Evolutionary conservation across 2,329 filamentous ascomycete species (phyloP).

Genomic region (Fusarium nelsonii): DNA sequence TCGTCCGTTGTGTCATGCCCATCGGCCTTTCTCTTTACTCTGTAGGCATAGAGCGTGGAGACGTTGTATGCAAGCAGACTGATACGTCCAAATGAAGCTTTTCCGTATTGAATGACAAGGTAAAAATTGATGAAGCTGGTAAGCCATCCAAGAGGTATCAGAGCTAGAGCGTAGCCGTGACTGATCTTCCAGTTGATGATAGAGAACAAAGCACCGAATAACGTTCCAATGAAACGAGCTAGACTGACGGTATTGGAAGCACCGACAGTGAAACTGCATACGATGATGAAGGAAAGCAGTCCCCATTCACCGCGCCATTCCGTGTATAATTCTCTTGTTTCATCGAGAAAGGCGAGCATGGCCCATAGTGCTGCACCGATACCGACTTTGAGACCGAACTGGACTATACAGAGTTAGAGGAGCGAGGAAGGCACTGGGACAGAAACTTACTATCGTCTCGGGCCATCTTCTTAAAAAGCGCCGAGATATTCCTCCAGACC

Average conservation of each 20-base stretch:
- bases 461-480: slow-evolving; percentile 58
- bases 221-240: slow-evolving; percentile 86
- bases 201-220: slow-evolving; percentile 81
- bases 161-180: slow-evolving; percentile 76
- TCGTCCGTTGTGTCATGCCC: slow-evolving; percentile 78
- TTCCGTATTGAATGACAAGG: slow-evolving; percentile 85
- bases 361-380: slow-evolving; percentile 90
- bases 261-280: slow-evolving; percentile 99
- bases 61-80: slow-evolving; percentile 97
- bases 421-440: slow-evolving; percentile 51
- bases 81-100: slow-evolving; percentile 91
- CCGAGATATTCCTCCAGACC: slow-evolving; percentile 47
- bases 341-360: slow-evolving; percentile 84
- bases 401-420: slow-evolving; percentile 57
- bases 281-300: slow-evolving; percentile 95
- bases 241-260: slow-evolving; percentile 93
- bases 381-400: slow-evolving; percentile 92
- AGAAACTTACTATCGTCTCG: slow-evolving; percentile 57
- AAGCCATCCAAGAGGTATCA: slow-evolving; percentile 84
- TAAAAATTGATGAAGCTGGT: slow-evolving; percentile 88
- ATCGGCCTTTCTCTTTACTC: slow-evolving; percentile 80
- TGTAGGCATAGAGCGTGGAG: slow-evolving; percentile 93
- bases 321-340: slow-evolving; percentile 82
- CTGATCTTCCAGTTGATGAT: slow-evolving; percentile 83
- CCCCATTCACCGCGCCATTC: slow-evolving; percentile 98